Evolutionary conservation across 1,139 yeast species (phyloP).

Genomic region (Meyerozyma carpophila): DNA sequence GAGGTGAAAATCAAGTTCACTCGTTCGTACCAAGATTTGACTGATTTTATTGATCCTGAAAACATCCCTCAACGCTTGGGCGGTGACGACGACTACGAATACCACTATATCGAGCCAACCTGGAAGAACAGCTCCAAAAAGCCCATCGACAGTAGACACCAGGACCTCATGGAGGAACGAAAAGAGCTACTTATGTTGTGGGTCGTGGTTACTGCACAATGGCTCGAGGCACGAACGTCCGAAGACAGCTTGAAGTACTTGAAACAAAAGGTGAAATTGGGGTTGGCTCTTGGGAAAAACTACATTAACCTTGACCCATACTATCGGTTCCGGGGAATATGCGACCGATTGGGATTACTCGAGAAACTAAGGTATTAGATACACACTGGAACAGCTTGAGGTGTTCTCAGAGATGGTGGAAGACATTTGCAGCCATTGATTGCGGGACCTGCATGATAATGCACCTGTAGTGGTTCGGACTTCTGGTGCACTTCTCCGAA

Average conservation of each 20-base stretch:
- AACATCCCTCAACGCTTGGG: slow-evolving; percentile 61
- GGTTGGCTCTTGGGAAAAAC: slow-evolving; percentile 46
- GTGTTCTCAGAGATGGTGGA: too few relatives aligned
- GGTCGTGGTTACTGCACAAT: slow-evolving; percentile 50
- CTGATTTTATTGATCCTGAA: slow-evolving; percentile 46
- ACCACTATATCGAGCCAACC: slow-evolving; percentile 51
- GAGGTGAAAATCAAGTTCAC: slow-evolving; percentile 79
- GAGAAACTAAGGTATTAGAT: background rate
- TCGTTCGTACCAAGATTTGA: slow-evolving; percentile 52
- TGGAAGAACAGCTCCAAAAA: slow-evolving; percentile 18
- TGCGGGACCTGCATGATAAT: too few relatives aligned
- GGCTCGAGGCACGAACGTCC: slow-evolving; percentile 55
- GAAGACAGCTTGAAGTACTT: slow-evolving; percentile 38
- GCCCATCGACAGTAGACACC: slow-evolving; percentile 28
- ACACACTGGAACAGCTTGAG: too few relatives aligned
- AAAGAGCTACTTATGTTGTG: slow-evolving; percentile 40
- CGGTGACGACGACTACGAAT: slow-evolving; percentile 55
- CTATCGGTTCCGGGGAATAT: slow-evolving; percentile 60
- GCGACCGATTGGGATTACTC: slow-evolving; percentile 42
- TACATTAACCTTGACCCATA: slow-evolving; percentile 67
- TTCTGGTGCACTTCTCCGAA: too few relatives aligned
- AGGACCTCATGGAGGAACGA: slow-evolving; percentile 34
- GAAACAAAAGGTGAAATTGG: slow-evolving; percentile 44
- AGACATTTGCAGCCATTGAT: too few relatives aligned
- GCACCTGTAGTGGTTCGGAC: too few relatives aligned